Base-by-base conservation (phyloP, 176 grass and related monocot species). In the Rhipidocladum racemiflorum region DNA sequence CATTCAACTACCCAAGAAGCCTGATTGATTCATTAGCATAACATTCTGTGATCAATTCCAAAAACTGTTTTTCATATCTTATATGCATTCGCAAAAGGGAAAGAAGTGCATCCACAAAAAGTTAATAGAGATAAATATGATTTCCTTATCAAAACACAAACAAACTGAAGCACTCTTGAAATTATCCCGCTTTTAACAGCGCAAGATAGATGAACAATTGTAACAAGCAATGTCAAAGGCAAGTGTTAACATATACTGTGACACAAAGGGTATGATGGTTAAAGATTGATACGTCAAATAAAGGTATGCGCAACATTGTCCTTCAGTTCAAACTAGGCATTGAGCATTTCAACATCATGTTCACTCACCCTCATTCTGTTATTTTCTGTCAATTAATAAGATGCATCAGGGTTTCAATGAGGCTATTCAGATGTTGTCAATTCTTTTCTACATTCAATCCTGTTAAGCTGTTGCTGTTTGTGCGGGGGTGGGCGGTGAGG, bases 371-470 rank as follows among this genome's bases (percentile, higher is more conserved):
- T 56, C 23, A 12, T 68, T 54, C 14, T 36, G 9, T 13, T 56
- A 69, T 68, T 23, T 79, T 53, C 5, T 57, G 23, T 68, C 15
- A 10, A 69, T 68, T 67, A 69, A 53, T 69, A 69, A 68, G 23
- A 68, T 43, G 64, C n/a, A 2, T 65, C 20, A 35, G 6, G 21
- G 45, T 45, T 49, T 39, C 15, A 59, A 81, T 29, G 61, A 79
- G 12, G 60, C 25, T 53, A 57, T 50, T 60, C 15, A 50, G 17
- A 7, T 76, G 29, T 28, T 50, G 59, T 8, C 1, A 3, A 81
- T 23, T 59, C 29, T 87, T 81, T 75, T 69, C 62, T 40, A 39
- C 14, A 68, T 35, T 57, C 53, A 85, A 23, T 60, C 39, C 65
- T 21, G 2, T 1, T 17, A 81, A 49, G 24, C 10, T 54, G 5